These are phyloP conservation scores for Epichloe sibirici DNA, from an alignment of 2,329 filamentous ascomycete genomes.

Conservation along the genomic window DNA sequence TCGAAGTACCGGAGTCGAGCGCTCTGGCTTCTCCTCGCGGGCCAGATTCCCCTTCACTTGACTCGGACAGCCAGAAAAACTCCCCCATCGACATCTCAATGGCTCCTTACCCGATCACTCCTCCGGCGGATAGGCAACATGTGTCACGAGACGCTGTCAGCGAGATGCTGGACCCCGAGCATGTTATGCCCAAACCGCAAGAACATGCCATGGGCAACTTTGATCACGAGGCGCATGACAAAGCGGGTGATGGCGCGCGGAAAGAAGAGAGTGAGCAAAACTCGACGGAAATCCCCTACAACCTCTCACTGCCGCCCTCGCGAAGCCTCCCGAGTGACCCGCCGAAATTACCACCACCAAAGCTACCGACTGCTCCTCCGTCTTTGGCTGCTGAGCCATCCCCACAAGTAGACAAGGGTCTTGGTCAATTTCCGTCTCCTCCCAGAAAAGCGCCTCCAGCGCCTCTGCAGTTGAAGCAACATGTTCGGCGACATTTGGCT, in stretches of 20 bases:
- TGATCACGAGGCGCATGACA: slow-evolving; percentile 42
- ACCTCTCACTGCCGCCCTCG: slow-evolving; percentile 41
- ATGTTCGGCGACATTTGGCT: slow-evolving; percentile 12
- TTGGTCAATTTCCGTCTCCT: slow-evolving; percentile 45
- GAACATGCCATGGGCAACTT: slow-evolving; percentile 47
- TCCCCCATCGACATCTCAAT: slow-evolving; percentile 49
- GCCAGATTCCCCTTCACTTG: slow-evolving; percentile 12
- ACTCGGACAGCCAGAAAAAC: slow-evolving; percentile 37
- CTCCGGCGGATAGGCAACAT: slow-evolving; percentile 40
- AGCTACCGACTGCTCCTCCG: slow-evolving; percentile 29
- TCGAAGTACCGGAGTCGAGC: slow-evolving; percentile 13
- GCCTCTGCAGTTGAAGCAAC: slow-evolving; percentile 54
- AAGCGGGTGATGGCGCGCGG: slow-evolving; percentile 30
- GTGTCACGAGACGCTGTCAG: slow-evolving; percentile 31
- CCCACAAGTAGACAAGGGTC: slow-evolving; percentile 30
- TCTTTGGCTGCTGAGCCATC: slow-evolving; percentile 30
- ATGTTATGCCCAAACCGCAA: slow-evolving; percentile 47
- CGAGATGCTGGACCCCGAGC: slow-evolving; percentile 42
- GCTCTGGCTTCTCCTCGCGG: neutral
- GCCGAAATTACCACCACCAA: slow-evolving; percentile 40
- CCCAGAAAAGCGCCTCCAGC: slow-evolving; percentile 75
- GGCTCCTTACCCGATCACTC: slow-evolving; percentile 53
- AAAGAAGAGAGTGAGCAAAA: slow-evolving; percentile 32
- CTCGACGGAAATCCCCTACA: slow-evolving; percentile 36
- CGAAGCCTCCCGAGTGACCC: slow-evolving; percentile 41